These are phyloP conservation scores for Senna siamea DNA, from an alignment of 306 rosid species.

Conservation along the genomic window DNA sequence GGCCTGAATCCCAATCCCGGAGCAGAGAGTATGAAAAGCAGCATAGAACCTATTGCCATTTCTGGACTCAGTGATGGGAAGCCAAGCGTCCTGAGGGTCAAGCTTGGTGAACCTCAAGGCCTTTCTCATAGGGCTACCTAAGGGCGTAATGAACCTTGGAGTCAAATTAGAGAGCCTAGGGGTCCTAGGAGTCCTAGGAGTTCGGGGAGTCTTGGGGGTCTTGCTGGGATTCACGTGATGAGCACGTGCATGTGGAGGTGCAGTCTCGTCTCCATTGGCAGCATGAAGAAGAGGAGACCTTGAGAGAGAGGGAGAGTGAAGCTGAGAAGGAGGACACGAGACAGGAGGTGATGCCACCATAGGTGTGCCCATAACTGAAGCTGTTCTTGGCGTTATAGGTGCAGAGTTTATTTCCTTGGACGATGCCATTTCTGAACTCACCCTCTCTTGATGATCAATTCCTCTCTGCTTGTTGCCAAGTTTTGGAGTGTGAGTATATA, in stretches of 20 bases:
- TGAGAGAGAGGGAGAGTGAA: conserved; percentile 11
- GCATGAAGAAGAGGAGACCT: background rate
- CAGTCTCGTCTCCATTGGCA: background rate
- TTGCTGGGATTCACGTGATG: background rate
- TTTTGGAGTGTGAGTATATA: background rate
- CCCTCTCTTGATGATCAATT: too few relatives aligned
- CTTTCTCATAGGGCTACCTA: conserved; percentile 5
- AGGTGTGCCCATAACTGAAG: background rate
- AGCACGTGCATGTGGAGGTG: background rate
- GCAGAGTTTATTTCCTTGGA: conserved; percentile 16
- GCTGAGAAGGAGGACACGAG: conserved; percentile 20
- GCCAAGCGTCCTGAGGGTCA: conserved; percentile 17
- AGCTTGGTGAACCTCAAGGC: conserved; percentile 18
- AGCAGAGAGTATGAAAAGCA: conserved; percentile 12
- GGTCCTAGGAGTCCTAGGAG: background rate
- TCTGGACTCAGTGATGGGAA: conserved; percentile 6
- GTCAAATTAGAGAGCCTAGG: background rate
- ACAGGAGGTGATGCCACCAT: background rate
- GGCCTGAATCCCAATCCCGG: conserved; percentile 12
- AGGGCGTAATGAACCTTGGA: background rate
- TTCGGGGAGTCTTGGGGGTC: background rate
- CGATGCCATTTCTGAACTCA: background rate
- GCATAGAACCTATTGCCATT: background rate
- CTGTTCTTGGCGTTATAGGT: conserved; percentile 1
- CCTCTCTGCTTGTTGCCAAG: background rate